Evolutionary conservation across 164 flowering plant species (phyloP).

Genomic region (Stephania cephalantha): DNA sequence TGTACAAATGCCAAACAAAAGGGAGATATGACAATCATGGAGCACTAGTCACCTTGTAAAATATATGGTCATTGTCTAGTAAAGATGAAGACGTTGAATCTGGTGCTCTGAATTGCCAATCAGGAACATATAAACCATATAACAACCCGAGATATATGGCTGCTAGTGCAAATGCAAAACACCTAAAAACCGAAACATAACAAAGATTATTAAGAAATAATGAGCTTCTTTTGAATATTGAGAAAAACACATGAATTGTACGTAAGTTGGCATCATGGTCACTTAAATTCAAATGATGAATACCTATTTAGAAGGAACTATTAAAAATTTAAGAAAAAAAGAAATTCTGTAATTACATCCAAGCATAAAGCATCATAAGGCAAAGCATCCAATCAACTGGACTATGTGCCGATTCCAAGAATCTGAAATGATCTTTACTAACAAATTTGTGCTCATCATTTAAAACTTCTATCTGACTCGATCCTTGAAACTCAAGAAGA

Average conservation of each 20-base stretch:
- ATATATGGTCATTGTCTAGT: constrained; percentile 19
- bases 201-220: neutral
- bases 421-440: no score
- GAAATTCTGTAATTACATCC: neutral
- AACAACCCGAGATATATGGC: constrained; percentile 35
- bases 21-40: neutral
- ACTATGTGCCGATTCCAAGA: neutral
- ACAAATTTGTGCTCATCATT: no score
- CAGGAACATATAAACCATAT: constrained; percentile 64
- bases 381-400: neutral
- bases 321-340: neutral
- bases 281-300: neutral
- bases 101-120: constrained; percentile 48
- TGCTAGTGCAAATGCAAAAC: constrained; percentile 29
- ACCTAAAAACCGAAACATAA: constrained; percentile 30
- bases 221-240: neutral
- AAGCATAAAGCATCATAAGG: neutral
- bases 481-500: no score
- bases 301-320: neutral
- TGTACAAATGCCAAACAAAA: neutral
- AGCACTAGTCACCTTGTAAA: constrained; percentile 30
- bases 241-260: neutral
- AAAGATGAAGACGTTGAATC: constrained; percentile 18
- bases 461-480: no score
- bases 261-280: neutral